Evolutionary conservation across 23 red algal genomes (phyloP), one percentile per base, ranked within the genome.

Genomic region (Gracilaria vermiculophylla): DNA sequence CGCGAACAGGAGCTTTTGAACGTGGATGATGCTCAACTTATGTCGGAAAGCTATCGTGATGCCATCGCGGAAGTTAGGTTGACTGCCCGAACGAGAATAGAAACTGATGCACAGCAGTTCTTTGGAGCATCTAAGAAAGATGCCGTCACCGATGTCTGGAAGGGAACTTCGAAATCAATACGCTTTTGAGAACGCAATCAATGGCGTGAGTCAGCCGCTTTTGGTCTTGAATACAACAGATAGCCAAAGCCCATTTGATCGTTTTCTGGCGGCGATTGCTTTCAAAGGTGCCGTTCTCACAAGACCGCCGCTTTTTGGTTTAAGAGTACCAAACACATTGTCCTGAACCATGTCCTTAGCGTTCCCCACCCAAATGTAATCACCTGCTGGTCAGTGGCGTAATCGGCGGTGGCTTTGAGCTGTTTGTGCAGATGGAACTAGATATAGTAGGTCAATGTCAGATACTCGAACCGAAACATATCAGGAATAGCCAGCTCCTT

Each of bases 201-300:
- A 78, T 39, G 86, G 91, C 25, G 67, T 16, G 35, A 44, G 12
- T 11, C 60, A 82, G 17, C 76, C 93, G 14, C 29, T 95, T 23
- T 29, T 98, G 23, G 81, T 64, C 15, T 92, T 98, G 42, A 91
- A 95, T 37, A 98, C 96, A 28, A 98, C 96, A 21, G 96, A 98
- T 57, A 45, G 96, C 32, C 96, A 98, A 79, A 94, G 89, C 32
- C 92, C 96, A 45, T 98, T 98, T 69, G 96, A 98, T 69, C 89
- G 96, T 24, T 82, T 98, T 51, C 92, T 98, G 39, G 96, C 96
- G 12, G 74, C 87, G 5, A 86, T 98, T 53, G 92, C 96, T 9
- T 98, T 90, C 88, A 98, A 98, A 58, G 96, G 96, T 31, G 85
- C 85, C 9, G 96, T 98, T 58, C 86, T 98, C 13, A 98, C 91